Evolutionary conservation across 2,329 filamentous ascomycete genomes (phyloP), one percentile per base, ranked within the genome.

Genomic region (Aspergillus hiratsukae): DNA sequence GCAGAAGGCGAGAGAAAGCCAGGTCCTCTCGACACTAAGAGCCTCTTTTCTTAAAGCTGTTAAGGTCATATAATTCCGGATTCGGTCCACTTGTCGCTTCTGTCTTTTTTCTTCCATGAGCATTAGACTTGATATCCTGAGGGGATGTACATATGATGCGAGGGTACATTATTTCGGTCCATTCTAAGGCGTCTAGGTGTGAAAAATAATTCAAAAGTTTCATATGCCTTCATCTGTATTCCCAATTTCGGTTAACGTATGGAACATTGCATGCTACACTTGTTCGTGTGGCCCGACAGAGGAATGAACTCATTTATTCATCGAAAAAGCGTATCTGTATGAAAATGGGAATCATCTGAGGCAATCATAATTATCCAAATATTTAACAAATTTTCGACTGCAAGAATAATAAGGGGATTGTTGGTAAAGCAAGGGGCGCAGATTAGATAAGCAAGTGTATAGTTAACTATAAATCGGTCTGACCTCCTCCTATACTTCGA

Each of bases 21-120:
- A 64, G 84, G 89, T 72, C 86, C 85, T 62, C 78, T 97, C 73
- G 91, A 95, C 75, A 87, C 88, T 62, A 84, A 83, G 71, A 81
- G 86, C 64, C 76, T 95, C 56, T 95, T 95, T 78, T 63, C 62
- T 58, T 72, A 62, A 84, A 65, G 93, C 81, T 63, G 59, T 57
- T 72, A 61, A 84, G 86, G 65, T 93, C 81, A 78, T 61, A 7
- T 23, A 28, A 27, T 51, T 52, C 56, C 40, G 53, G 49, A 58
- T 53, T 55, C 55, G 40, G 51, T 55, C 58, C 41, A 62, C 63
- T 57, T 58, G 31, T 53, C 62, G 58, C 54, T 57, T 55, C 58
- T 58, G 49, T 52, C 57, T 56, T 57, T 60, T 60, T 58, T 46
- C 46, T 55, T 62, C 48, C 53, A 58, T 56, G 57, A 57, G 56